These are phyloP conservation scores for Mycocentrospora acerina DNA, from an alignment of 2,329 filamentous ascomycete species.

Conservation along the genomic window DNA sequence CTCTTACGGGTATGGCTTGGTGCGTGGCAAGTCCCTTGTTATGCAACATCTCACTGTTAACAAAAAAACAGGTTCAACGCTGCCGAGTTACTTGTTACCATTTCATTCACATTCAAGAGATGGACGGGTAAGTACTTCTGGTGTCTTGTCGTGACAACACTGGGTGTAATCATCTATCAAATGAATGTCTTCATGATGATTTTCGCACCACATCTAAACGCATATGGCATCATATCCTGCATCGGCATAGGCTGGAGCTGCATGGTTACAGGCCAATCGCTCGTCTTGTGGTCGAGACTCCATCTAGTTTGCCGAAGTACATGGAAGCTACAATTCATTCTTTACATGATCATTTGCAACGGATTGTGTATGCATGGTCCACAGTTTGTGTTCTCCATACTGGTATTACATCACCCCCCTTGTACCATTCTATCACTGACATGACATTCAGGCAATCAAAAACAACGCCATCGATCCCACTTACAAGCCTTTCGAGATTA, in stretches of 20 bases:
- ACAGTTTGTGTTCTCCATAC: constrained; percentile 50
- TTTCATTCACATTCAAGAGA: constrained; percentile 3
- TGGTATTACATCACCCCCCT: constrained; percentile 50
- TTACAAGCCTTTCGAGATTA: constrained; percentile 16
- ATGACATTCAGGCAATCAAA: constrained; percentile 5
- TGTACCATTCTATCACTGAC: neutral
- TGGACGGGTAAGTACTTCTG: constrained; percentile 8
- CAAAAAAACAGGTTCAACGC: constrained; percentile 1
- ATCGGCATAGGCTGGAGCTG: constrained; percentile 54
- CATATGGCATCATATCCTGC: constrained; percentile 29
- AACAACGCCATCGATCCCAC: constrained; percentile 22
- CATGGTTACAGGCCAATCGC: constrained; percentile 60
- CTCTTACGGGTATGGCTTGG: constrained; percentile 1
- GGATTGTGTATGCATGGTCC: constrained; percentile 16
- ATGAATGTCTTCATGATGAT: constrained; percentile 2
- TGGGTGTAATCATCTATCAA: constrained; percentile 5
- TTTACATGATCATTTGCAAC: constrained; percentile 57
- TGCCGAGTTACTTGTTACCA: constrained; percentile 2
- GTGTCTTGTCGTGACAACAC: constrained; percentile 5
- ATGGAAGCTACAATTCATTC: constrained; percentile 47
- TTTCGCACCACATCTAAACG: neutral
- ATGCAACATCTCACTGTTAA: neutral
- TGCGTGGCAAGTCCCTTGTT: neutral
- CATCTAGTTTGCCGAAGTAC: constrained; percentile 56
- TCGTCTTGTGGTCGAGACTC: constrained; percentile 61